Evolutionary conservation across 352 stramenopile genomes (phyloP).

Genomic region (Phytophthora pini): DNA sequence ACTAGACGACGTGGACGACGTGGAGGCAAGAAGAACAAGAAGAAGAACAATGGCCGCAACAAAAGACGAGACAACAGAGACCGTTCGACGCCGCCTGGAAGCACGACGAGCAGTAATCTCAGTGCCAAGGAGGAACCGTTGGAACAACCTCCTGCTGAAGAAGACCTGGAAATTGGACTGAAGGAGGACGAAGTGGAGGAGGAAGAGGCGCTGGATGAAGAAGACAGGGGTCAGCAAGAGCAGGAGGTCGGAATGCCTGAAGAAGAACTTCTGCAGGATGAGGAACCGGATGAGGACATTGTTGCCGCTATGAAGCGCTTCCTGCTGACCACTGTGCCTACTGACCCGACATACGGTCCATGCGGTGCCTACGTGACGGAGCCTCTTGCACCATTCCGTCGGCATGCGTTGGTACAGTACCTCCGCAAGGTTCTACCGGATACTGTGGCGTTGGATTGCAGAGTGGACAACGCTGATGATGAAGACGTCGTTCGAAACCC

Average conservation of each 20-base stretch:
- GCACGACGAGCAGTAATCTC: constrained; percentile 12
- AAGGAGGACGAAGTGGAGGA: constrained; percentile 32
- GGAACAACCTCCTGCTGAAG: constrained; percentile 20
- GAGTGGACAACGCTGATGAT: constrained; percentile 64
- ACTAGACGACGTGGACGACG: constrained; percentile 30
- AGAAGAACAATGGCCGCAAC: constrained; percentile 38
- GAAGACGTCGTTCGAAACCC: constrained; percentile 47
- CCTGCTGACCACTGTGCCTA: constrained; percentile 35
- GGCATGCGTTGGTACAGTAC: constrained; percentile 61
- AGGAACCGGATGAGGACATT: constrained; percentile 26
- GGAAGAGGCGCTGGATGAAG: constrained; percentile 25
- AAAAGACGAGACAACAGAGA: constrained; percentile 23
- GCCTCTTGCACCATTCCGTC: constrained; percentile 67
- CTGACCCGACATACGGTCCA: constrained; percentile 26
- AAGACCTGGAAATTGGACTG: constrained; percentile 10
- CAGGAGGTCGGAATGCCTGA: constrained; percentile 4
- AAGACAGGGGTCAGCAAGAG: constrained; percentile 24
- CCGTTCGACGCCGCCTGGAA: constrained; percentile 16
- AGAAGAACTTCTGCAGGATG: constrained; percentile 14
- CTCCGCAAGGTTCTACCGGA: constrained; percentile 51
- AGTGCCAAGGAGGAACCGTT: constrained; percentile 27
- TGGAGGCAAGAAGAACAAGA: constrained; percentile 44
- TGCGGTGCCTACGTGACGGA: constrained; percentile 62
- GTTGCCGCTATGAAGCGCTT: constrained; percentile 50
- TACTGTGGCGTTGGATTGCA: constrained; percentile 64